Conservation (phyloP, 176 grass and related monocot species). For the Panicum miliaceum region DNA sequence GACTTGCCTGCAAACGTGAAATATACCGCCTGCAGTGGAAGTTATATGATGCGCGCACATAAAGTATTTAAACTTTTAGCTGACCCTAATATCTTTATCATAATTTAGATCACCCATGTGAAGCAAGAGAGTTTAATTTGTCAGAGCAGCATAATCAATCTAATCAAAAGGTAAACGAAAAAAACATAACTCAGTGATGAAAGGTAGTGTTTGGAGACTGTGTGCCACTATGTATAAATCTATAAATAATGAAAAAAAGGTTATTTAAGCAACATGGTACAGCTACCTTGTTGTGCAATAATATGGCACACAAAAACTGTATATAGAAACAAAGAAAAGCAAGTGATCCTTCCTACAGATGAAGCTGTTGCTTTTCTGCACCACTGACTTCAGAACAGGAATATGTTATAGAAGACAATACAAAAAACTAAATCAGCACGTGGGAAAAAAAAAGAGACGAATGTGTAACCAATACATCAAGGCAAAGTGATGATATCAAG, state of each 20-base stretch:
- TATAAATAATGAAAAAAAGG: not conserved
- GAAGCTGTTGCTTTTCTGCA: not conserved
- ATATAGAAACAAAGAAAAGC: conserved; percentile 8
- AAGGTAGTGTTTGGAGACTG: not conserved
- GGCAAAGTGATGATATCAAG: not conserved
- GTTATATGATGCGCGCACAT: not conserved
- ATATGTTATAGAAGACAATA: not conserved
- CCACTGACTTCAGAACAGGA: not conserved
- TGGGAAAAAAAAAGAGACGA: not conserved
- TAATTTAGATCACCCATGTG: not conserved
- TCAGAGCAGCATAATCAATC: not conserved
- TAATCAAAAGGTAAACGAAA: not conserved
- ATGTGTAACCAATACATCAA: not conserved
- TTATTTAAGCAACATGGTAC: not conserved
- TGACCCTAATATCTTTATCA: not conserved
- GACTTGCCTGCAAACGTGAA: not conserved
- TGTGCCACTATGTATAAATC: not conserved
- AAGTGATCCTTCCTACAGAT: not conserved
- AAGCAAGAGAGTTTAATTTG: not conserved
- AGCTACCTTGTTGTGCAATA: not conserved
- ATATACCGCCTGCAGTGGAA: not conserved
- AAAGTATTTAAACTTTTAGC: not conserved
- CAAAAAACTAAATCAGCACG: not conserved
- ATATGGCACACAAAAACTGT: not conserved
- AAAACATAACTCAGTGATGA: not conserved